Evolutionary conservation across 768 basidiomycete species (phyloP).

Genomic region (Lepiota brunneoincarnata): DNA sequence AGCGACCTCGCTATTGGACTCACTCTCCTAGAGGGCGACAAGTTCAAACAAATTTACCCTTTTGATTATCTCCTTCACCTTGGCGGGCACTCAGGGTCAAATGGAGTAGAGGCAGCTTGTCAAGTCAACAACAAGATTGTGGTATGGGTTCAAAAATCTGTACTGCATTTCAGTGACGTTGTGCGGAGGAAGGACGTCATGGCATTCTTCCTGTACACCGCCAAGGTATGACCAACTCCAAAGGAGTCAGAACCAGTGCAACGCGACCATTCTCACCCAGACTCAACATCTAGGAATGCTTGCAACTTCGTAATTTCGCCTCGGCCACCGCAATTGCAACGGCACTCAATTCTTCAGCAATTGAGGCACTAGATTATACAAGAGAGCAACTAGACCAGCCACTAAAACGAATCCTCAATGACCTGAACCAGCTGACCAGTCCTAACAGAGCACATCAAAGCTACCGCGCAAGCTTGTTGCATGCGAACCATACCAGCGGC

Average conservation of each 20-base stretch:
- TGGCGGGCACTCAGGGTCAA: constrained; percentile 23
- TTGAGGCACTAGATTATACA: constrained; percentile 34
- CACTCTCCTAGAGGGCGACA: constrained; percentile 41
- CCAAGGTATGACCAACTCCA: constrained; percentile 28
- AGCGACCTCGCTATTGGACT: constrained; percentile 41
- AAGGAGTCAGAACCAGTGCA: neutral
- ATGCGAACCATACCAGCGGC: constrained; percentile 22
- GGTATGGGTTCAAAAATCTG: constrained; percentile 37
- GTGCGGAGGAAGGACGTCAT: constrained; percentile 35
- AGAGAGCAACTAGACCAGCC: constrained; percentile 26
- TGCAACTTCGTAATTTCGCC: constrained; percentile 39
- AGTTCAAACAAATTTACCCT: constrained; percentile 33
- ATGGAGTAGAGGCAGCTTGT: constrained; percentile 31
- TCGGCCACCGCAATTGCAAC: constrained; percentile 40
- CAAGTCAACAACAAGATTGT: constrained; percentile 37
- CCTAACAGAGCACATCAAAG: constrained; percentile 31
- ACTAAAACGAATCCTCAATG: constrained; percentile 26
- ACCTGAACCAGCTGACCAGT: constrained; percentile 31
- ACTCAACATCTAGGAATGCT: constrained; percentile 37
- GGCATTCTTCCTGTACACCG: constrained; percentile 42
- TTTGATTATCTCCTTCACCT: constrained; percentile 43
- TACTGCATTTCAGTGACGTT: constrained; percentile 35
- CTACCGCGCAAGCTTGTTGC: constrained; percentile 33
- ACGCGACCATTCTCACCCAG: neutral
- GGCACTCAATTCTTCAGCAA: constrained; percentile 38